Percentiles rank a stretch among this genome's conserved stretches.
phyloP scores from a whole-genome alignment of 768 basidiomycete species.

The Leucocoprinus birnbaumii region DNA sequence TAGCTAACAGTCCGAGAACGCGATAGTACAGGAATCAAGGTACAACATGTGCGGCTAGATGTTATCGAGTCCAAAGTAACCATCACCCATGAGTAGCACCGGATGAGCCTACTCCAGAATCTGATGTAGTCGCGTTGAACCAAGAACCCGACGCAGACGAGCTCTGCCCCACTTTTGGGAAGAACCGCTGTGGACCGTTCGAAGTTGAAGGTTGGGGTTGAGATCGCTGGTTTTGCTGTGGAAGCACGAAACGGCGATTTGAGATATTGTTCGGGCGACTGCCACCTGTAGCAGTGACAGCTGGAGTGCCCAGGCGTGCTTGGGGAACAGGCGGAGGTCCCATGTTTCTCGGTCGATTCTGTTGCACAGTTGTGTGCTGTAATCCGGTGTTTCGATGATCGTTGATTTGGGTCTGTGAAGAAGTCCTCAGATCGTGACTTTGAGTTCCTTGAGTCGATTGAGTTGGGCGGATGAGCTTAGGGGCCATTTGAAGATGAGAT shows the following conservation, averaged over 20 bases:
- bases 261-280: not conserved
- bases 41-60: not conserved
- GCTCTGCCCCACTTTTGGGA: not conserved
- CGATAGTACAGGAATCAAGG: not conserved
- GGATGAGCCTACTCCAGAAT: not conserved
- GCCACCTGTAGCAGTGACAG: not conserved
- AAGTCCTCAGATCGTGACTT: constrained; percentile 9
- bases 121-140: not conserved
- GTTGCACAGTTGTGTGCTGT: constrained; percentile 13
- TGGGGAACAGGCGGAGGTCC: constrained; percentile 54
- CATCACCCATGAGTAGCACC: not conserved
- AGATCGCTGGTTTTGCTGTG: not conserved
- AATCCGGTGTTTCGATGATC: constrained; percentile 7
- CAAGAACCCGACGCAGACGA: not conserved
- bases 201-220: constrained; percentile 3
- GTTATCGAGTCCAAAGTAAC: not conserved
- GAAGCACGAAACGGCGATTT: constrained; percentile 15
- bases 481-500: constrained; percentile 40
- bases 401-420: constrained; percentile 2
- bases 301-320: constrained; percentile 25
- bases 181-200: constrained; percentile 9
- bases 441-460: not conserved
- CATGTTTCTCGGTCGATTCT: constrained; percentile 34
- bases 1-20: not conserved
- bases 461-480: constrained; percentile 17